Conservation (phyloP, 345 rosid species). For the Citrus medica region DNA sequence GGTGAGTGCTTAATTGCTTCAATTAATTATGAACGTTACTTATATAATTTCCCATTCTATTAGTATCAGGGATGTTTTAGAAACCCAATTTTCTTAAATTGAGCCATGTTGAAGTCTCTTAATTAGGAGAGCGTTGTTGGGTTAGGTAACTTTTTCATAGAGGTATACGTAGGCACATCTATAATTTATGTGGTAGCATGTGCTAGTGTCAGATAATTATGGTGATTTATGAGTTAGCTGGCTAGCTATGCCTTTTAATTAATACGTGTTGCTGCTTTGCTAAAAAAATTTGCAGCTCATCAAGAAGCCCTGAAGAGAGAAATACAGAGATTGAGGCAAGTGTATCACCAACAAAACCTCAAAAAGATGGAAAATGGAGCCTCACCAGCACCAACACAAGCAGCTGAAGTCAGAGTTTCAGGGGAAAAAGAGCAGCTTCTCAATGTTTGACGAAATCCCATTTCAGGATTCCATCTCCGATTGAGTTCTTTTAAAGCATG, state of each 20-base stretch:
- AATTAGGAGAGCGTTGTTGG: neutral
- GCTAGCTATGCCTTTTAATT: neutral
- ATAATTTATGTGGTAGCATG: neutral
- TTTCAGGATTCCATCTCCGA: neutral
- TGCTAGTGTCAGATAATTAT: neutral
- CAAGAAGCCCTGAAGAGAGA: conserved; percentile 86
- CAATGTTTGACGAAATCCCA: conserved; percentile 25
- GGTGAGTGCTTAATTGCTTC: conserved; percentile 36
- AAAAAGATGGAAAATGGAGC: conserved; percentile 35
- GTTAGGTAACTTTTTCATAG: too few relatives aligned
- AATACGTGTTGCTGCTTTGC: neutral
- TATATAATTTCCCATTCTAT: neutral
- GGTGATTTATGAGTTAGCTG: neutral
- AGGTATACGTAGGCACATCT: neutral
- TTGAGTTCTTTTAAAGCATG: neutral
- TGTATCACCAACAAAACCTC: conserved; percentile 57
- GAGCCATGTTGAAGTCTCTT: too few relatives aligned
- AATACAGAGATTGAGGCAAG: conserved; percentile 81
- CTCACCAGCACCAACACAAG: conserved; percentile 15
- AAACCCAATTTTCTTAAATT: too few relatives aligned
- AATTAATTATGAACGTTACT: neutral
- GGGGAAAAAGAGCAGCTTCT: conserved; percentile 35
- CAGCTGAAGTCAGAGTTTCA: conserved; percentile 23
- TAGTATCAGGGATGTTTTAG: too few relatives aligned
- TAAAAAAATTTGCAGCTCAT: conserved; percentile 49